Conservation (phyloP, 805 yeast species). For the Ogataea salicorniae region DNA sequence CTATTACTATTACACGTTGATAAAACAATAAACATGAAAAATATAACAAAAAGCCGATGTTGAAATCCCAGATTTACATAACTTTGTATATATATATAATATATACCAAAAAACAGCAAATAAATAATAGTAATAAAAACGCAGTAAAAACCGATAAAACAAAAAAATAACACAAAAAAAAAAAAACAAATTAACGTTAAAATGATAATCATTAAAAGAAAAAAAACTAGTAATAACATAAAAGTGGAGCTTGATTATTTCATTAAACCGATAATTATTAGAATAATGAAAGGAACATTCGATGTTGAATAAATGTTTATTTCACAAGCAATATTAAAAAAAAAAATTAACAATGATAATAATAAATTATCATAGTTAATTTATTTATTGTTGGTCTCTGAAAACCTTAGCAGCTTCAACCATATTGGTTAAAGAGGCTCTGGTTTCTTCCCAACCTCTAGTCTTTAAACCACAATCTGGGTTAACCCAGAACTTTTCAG, state of each 20-base stretch:
- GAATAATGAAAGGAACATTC: conserved; percentile 23
- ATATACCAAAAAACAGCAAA: conserved; percentile 5
- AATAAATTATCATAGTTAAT: neutral
- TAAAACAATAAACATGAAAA: neutral
- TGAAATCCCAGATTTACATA: conserved; percentile 38
- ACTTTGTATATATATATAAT: conserved; percentile 18
- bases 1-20: no score
- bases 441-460: conserved; percentile 99
- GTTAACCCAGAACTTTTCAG: conserved; percentile 99
- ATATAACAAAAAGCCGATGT: conserved; percentile 35
- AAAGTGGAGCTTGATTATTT: conserved; percentile 7
- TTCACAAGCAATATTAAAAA: conserved; percentile 1
- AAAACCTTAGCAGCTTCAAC: conserved; percentile 97
- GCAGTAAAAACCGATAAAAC: conserved; percentile 6
- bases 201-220: neutral
- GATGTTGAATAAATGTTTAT: conserved; percentile 35
- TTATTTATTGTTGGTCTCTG: conserved; percentile 45
- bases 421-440: conserved; percentile 94
- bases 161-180: conserved; percentile 7
- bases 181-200: conserved; percentile 8
- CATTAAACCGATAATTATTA: conserved; percentile 8
- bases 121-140: conserved; percentile 9
- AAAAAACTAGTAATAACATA: conserved; percentile 5
- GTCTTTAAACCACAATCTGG: conserved; percentile 99
- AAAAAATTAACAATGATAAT: neutral